These are phyloP conservation scores for Ophiostoma pallidulum DNA, from an alignment of 2,329 filamentous ascomycete species.

Conservation along the genomic window DNA sequence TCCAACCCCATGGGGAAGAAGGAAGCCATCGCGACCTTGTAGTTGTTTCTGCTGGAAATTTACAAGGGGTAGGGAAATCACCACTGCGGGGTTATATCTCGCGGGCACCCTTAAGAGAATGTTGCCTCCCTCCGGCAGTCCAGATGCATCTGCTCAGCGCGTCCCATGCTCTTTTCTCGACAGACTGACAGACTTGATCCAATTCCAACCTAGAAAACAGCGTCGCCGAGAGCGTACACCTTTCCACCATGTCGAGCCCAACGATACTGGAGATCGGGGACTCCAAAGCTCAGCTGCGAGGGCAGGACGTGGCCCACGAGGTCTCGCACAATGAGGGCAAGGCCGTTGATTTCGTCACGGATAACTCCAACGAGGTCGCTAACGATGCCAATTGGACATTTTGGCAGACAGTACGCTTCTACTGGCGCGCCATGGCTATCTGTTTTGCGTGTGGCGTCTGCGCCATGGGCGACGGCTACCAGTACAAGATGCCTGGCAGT, in stretches of 20 bases:
- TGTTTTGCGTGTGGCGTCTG: conserved; percentile 10
- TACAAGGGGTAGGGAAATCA: no score
- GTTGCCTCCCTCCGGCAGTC: no score
- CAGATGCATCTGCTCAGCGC: no score
- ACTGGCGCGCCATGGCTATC: conserved; percentile 12
- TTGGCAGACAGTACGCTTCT: conserved; percentile 5
- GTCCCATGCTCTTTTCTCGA: no score
- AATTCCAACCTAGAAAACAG: no score
- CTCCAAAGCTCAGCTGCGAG: neutral
- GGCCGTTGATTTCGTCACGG: conserved; percentile 6
- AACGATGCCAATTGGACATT: conserved; percentile 8
- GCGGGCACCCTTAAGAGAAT: no score
- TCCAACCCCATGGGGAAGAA: conserved; percentile 4
- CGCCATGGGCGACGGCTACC: conserved; percentile 11
- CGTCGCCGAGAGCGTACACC: no score
- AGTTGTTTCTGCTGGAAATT: no score
- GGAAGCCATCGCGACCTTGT: neutral
- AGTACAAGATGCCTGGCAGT: conserved; percentile 12
- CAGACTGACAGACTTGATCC: no score
- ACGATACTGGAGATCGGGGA: neutral
- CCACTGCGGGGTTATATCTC: no score
- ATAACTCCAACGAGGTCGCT: conserved; percentile 9
- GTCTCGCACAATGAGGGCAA: conserved; percentile 5
- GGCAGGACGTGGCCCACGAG: neutral
- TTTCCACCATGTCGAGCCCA: neutral